A percentile compares a stretch with the other conserved stretches of the same genome.
Evolutionary conservation across 176 grass and related monocot species (phyloP).

Genomic region (Thalia dealbata): DNA sequence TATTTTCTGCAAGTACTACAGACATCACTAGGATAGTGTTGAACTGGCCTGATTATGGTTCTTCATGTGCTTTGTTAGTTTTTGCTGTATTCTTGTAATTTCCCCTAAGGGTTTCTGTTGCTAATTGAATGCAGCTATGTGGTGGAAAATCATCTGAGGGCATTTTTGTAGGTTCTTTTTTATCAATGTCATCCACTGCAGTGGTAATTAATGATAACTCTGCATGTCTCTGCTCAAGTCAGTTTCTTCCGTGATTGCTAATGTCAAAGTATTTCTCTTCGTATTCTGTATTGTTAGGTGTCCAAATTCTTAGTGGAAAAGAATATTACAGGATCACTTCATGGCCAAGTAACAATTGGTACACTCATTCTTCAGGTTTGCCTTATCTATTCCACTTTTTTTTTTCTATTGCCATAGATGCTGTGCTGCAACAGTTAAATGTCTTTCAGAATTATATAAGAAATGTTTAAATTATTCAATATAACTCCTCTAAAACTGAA

Average conservation of each 20-base stretch:
- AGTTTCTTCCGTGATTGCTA: background rate
- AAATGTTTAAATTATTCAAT: background rate
- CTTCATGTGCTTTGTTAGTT: background rate
- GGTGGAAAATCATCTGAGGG: conserved; percentile 88
- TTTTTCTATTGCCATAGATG: background rate
- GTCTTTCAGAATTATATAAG: too few relatives aligned
- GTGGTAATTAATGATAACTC: conserved; percentile 51
- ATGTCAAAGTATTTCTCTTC: conserved; percentile 4
- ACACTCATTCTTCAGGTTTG: conserved; percentile 25
- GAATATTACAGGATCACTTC: conserved; percentile 72
- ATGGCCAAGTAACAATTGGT: conserved; percentile 97
- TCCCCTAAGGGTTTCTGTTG: background rate
- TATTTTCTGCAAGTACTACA: background rate
- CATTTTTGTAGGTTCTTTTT: conserved; percentile 92
- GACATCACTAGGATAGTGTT: background rate
- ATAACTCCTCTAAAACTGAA: background rate
- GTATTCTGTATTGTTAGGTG: conserved; percentile 42
- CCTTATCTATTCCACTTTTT: background rate
- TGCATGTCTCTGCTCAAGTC: conserved; percentile 3
- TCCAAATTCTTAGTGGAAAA: conserved; percentile 93
- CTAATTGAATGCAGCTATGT: conserved; percentile 47
- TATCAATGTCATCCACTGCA: conserved; percentile 98
- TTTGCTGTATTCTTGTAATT: background rate
- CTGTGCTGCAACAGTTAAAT: background rate
- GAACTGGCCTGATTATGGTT: background rate